These are phyloP conservation scores for Yamadazyma jaroonii DNA, from an alignment of 1,139 yeast species.

Conservation along the genomic window DNA sequence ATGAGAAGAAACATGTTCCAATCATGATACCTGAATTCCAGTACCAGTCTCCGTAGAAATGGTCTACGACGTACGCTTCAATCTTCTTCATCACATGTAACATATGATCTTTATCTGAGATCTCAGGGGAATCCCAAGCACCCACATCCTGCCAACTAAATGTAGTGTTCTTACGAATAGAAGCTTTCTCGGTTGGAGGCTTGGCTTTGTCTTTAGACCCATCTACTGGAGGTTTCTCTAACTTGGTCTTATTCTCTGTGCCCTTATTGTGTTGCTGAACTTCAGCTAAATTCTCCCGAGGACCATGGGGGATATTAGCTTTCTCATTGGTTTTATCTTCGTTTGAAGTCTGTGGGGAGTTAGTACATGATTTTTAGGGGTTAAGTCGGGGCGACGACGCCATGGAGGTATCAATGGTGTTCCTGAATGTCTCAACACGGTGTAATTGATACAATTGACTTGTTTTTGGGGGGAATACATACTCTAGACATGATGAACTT, in stretches of 20 bases:
- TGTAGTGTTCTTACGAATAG: constrained; percentile 30
- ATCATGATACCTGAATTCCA: constrained; percentile 62
- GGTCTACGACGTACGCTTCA: constrained; percentile 64
- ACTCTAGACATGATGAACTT: constrained; percentile 1
- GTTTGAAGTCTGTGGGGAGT: no score
- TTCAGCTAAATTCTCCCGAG: constrained; percentile 24
- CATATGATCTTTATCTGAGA: constrained; percentile 24
- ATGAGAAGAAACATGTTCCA: constrained; percentile 71
- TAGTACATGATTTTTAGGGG: no score
- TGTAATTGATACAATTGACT: no score
- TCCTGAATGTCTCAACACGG: no score
- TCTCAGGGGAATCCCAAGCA: constrained; percentile 30
- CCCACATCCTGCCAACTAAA: constrained; percentile 45
- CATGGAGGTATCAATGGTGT: no score
- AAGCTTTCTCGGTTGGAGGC: constrained; percentile 13
- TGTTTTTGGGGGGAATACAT: not conserved
- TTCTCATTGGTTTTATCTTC: not conserved
- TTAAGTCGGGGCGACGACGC: not conserved
- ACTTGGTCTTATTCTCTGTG: constrained; percentile 12
- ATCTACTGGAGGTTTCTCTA: constrained; percentile 21
- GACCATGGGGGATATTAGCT: constrained; percentile 13
- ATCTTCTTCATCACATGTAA: constrained; percentile 29
- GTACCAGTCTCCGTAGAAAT: constrained; percentile 69
- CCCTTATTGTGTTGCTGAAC: constrained; percentile 29
- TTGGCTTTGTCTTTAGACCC: constrained; percentile 15